Conservation (phyloP, 106 monocot genomes). For the Allium sativum region DNA sequence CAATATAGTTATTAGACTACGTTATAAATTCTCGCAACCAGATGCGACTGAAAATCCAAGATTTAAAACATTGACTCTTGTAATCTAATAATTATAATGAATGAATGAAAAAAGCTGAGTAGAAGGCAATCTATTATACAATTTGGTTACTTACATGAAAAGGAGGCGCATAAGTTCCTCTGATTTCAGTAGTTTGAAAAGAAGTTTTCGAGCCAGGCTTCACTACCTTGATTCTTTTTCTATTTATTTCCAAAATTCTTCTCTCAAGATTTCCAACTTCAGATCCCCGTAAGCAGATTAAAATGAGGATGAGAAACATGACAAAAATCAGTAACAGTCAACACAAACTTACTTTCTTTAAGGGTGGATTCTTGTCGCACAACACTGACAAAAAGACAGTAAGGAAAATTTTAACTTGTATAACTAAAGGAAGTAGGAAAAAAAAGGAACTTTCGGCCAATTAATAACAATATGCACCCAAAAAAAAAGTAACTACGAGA, state of each 20-base stretch:
- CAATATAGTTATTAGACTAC: too few relatives aligned
- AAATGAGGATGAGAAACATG: neutral
- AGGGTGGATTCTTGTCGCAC: conserved; percentile 58
- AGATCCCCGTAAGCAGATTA: conserved; percentile 51
- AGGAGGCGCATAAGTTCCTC: conserved; percentile 84
- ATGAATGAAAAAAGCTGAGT: too few relatives aligned
- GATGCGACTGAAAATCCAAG: too few relatives aligned
- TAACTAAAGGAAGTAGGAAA: too few relatives aligned
- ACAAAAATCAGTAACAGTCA: neutral
- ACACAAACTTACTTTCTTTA: conserved; percentile 51
- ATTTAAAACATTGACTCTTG: too few relatives aligned
- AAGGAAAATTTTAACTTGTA: too few relatives aligned
- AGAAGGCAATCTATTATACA: too few relatives aligned
- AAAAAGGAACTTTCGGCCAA: too few relatives aligned
- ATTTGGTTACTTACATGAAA: conserved; percentile 66
- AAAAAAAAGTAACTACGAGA: too few relatives aligned
- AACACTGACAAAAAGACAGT: conserved; percentile 28
- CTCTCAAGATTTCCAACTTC: conserved; percentile 71
- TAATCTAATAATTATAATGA: too few relatives aligned
- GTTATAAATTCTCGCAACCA: too few relatives aligned
- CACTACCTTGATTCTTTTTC: conserved; percentile 85
- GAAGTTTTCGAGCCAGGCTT: conserved; percentile 95
- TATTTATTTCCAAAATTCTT: conserved; percentile 85
- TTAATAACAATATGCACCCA: too few relatives aligned
- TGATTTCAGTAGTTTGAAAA: conserved; percentile 70